Percentiles rank a stretch among this genome's conserved stretches.
Conservation (phyloP, 2,329 filamentous ascomycete species). For the Fusarium palustre region DNA sequence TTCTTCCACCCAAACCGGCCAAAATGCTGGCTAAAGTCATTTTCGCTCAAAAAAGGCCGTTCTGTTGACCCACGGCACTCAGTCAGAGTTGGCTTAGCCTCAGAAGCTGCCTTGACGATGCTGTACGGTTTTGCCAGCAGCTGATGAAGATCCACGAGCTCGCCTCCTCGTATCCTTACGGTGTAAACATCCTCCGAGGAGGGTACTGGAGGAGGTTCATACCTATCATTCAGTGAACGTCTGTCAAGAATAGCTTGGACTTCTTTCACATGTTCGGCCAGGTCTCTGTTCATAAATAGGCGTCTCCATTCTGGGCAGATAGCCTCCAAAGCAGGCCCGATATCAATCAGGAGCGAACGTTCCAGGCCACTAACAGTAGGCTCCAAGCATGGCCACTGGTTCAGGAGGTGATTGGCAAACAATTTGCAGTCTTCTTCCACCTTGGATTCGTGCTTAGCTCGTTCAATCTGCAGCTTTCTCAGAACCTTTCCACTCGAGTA, state of each 20-base stretch:
- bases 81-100: neutral
- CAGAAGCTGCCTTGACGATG: neutral
- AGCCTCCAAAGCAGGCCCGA: slow-evolving; percentile 38
- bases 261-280: slow-evolving; percentile 32
- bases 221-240: slow-evolving; percentile 22
- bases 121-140: slow-evolving; percentile 35
- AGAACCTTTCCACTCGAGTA: slow-evolving; percentile 42
- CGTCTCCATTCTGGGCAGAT: slow-evolving; percentile 46
- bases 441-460: slow-evolving; percentile 32
- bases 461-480: slow-evolving; percentile 36
- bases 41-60: slow-evolving; percentile 22
- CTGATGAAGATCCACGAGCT: slow-evolving; percentile 32
- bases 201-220: slow-evolving; percentile 21
- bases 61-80: neutral
- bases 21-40: slow-evolving; percentile 4
- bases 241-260: slow-evolving; percentile 40
- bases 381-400: slow-evolving; percentile 45
- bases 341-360: slow-evolving; percentile 37
- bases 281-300: slow-evolving; percentile 39
- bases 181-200: slow-evolving; percentile 33
- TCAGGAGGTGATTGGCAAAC: slow-evolving; percentile 40
- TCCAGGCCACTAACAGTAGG: slow-evolving; percentile 32
- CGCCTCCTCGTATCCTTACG: slow-evolving; percentile 35
- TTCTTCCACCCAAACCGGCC: slow-evolving; percentile 6
- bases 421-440: slow-evolving; percentile 44